Conservation (phyloP, 176 grass and related monocot genomes). For the Themeda triandra region DNA sequence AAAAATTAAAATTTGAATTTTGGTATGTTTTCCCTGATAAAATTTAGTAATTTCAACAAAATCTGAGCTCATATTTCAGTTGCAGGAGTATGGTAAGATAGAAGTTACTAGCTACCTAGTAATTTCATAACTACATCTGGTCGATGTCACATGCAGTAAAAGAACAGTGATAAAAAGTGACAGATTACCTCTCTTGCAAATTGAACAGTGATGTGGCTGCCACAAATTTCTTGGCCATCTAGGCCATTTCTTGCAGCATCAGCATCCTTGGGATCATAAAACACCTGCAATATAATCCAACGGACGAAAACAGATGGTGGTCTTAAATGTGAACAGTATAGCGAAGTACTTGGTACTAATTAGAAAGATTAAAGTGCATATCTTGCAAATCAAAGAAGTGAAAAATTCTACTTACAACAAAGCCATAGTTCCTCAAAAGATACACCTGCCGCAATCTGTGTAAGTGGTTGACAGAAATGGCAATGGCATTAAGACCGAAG, state of each 20-base stretch:
- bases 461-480: slow-evolving; percentile 40
- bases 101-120: neutral
- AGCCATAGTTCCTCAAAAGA: slow-evolving; percentile 65
- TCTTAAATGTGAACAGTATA: slow-evolving; percentile 3
- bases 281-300: slow-evolving; percentile 50
- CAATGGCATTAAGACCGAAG: slow-evolving; percentile 34
- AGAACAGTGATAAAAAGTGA: slow-evolving; percentile 12
- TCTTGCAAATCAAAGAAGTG: neutral
- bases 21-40: neutral
- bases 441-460: slow-evolving; percentile 75
- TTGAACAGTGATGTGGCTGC: slow-evolving; percentile 65
- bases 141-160: slow-evolving; percentile 4
- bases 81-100: neutral
- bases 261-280: slow-evolving; percentile 65
- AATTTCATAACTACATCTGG: neutral
- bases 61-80: neutral
- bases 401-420: slow-evolving; percentile 64
- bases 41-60: neutral
- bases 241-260: slow-evolving; percentile 76
- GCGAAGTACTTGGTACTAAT: neutral
- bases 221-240: slow-evolving; percentile 68
- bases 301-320: neutral
- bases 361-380: neutral
- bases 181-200: slow-evolving; percentile 75
- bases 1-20: neutral